Conservation (phyloP, 208 protist species). For the Leishmania lainsoni region DNA sequence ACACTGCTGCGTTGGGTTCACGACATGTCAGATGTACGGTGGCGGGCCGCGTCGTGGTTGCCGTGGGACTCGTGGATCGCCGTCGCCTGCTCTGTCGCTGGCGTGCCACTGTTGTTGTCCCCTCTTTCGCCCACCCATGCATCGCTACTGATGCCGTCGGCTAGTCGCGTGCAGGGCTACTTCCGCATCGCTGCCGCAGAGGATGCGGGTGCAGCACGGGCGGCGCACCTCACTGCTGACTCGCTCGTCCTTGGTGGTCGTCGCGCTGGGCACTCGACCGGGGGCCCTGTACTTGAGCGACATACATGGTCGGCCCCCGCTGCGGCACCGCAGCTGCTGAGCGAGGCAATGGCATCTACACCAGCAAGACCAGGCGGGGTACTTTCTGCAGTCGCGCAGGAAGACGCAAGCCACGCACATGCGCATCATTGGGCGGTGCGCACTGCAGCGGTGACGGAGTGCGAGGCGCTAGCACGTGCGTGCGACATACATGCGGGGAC, state of each 20-base stretch:
- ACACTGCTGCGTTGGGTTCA: neutral
- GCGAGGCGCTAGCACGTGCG: neutral
- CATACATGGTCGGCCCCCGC: neutral
- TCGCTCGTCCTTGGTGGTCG: neutral
- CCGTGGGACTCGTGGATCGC: constrained; percentile 22
- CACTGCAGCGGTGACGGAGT: constrained; percentile 3
- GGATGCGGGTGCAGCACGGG: neutral
- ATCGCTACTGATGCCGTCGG: constrained; percentile 1
- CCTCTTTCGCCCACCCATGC: neutral
- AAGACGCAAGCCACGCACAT: neutral
- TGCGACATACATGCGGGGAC: neutral
- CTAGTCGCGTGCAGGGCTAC: neutral
- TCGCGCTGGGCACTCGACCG: neutral
- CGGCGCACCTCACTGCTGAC: neutral
- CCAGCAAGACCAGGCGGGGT: neutral
- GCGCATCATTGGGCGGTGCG: neutral
- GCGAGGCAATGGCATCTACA: neutral
- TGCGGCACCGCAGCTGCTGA: constrained; percentile 1
- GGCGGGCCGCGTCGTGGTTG: constrained; percentile 26
- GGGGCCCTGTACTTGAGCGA: neutral
- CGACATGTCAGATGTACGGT: constrained; percentile 1
- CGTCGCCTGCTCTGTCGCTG: neutral
- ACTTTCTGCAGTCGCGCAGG: neutral
- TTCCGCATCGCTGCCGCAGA: neutral
- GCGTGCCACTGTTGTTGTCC: neutral